phyloP scores from a whole-genome alignment of 2,329 filamentous ascomycete species.

The Pseudogymnoascus sp. region DNA sequence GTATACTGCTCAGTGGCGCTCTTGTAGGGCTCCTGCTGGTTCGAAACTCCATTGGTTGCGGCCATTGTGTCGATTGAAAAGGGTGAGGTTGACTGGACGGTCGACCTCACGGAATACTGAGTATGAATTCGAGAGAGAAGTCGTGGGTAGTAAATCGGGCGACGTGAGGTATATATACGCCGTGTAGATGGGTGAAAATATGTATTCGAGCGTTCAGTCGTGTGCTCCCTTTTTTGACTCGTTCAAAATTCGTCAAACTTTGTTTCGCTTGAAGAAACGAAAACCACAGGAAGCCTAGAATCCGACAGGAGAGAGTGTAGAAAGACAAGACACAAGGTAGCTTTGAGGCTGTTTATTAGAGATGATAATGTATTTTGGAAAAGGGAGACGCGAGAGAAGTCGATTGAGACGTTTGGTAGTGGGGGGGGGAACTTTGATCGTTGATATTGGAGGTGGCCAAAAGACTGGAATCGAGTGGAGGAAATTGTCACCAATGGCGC shows the following conservation, averaged over 20 bases:
- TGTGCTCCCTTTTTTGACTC: not conserved
- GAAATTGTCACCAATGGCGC: constrained; percentile 9
- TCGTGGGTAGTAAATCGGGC: not conserved
- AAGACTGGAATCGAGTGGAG: constrained; percentile 7
- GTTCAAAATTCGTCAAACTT: constrained; percentile 5
- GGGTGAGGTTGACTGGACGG: constrained; percentile 1
- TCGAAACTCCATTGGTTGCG: constrained; percentile 30
- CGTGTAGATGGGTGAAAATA: constrained; percentile 4
- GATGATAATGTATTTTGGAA: constrained; percentile 3
- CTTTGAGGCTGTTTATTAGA: constrained; percentile 5
- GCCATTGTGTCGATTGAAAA: constrained; percentile 11
- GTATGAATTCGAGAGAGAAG: not conserved
- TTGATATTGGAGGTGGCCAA: constrained; percentile 8
- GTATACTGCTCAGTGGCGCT: constrained; percentile 27
- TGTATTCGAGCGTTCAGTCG: constrained; percentile 3
- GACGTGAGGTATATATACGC: constrained; percentile 3
- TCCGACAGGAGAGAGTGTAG: constrained; percentile 5
- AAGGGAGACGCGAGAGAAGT: constrained; percentile 8
- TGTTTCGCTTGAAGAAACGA: constrained; percentile 9
- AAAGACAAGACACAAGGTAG: constrained; percentile 8
- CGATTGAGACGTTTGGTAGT: constrained; percentile 5
- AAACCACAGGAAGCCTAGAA: constrained; percentile 3
- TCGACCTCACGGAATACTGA: not conserved
- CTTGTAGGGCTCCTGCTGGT: constrained; percentile 30
- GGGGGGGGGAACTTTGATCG: constrained; percentile 8